phyloP scores from a whole-genome alignment of 164 flowering plant genomes.

The Dillenia turbinata region DNA sequence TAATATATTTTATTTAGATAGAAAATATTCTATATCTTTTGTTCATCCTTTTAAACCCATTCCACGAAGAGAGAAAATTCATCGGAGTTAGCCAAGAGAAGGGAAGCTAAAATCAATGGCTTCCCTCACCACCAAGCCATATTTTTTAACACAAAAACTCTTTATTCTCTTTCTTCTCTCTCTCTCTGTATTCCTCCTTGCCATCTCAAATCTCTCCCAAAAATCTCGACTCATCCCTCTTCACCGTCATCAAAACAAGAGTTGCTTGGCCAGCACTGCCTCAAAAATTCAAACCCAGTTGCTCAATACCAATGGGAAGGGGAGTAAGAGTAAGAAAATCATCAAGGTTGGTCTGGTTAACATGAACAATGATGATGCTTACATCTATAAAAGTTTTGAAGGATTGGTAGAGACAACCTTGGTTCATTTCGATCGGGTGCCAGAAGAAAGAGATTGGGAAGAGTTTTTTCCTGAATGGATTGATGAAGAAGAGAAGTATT shows the following conservation, averaged over 20 bases:
- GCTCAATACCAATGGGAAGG: conserved; percentile 11
- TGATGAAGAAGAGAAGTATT: conserved; percentile 41
- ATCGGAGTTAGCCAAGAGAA: background rate
- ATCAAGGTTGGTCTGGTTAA: conserved; percentile 40
- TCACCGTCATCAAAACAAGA: conserved; percentile 4
- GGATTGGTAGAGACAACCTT: conserved; percentile 10
- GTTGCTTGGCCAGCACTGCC: background rate
- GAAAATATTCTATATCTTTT: conserved; percentile 3
- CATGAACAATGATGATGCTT: conserved; percentile 12
- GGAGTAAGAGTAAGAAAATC: conserved; percentile 3
- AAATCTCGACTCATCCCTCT: background rate
- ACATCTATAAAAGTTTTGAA: background rate
- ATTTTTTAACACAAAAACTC: conserved; percentile 7
- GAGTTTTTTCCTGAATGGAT: conserved; percentile 73
- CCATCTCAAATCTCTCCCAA: conserved; percentile 1
- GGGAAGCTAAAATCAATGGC: background rate
- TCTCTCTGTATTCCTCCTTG: conserved; percentile 13
- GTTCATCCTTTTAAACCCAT: background rate
- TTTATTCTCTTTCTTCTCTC: conserved; percentile 9
- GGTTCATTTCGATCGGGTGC: conserved; percentile 45
- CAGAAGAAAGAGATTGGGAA: conserved; percentile 33
- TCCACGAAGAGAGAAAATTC: background rate
- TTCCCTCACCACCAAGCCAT: background rate
- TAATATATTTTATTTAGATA: background rate
- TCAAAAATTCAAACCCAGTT: background rate